Percentiles rank a stretch among this genome's conserved stretches.
These are phyloP conservation scores for Rhodotorula babjevae DNA, from an alignment of 768 basidiomycete genomes.

Conservation along the genomic window DNA sequence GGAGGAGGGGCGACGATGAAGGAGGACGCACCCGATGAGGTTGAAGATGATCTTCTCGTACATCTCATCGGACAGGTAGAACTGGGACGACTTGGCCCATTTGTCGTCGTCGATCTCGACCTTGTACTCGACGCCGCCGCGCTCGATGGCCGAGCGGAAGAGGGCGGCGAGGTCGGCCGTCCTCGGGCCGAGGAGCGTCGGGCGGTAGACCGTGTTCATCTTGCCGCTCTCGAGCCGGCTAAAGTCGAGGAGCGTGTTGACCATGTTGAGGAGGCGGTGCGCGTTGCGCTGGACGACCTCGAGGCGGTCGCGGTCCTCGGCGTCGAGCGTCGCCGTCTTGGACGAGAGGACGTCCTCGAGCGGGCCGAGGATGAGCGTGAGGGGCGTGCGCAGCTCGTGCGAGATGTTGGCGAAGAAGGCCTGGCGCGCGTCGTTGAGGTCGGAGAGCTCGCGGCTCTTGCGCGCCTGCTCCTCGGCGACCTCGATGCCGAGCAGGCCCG, in stretches of 20 bases:
- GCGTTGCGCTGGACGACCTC: slow-evolving; percentile 19
- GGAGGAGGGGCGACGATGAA: no score
- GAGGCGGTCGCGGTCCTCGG: slow-evolving; percentile 11
- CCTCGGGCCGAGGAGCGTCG: slow-evolving; percentile 11
- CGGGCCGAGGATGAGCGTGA: slow-evolving; percentile 29
- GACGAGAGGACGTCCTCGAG: slow-evolving; percentile 23
- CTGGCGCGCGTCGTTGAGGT: slow-evolving; percentile 27
- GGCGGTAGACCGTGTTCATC: slow-evolving; percentile 12
- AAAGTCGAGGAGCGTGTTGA: slow-evolving; percentile 38
- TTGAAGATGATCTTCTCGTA: slow-evolving; percentile 21
- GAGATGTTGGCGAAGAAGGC: slow-evolving; percentile 7
- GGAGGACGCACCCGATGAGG: slow-evolving; percentile 7
- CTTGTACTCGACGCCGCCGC: slow-evolving; percentile 14
- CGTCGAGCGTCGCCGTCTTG: not conserved
- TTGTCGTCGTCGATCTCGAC: slow-evolving; percentile 21
- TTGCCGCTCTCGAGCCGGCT: slow-evolving; percentile 23
- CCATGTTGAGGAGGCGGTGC: slow-evolving; percentile 29
- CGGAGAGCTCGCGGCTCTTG: slow-evolving; percentile 12
- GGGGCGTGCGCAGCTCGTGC: slow-evolving; percentile 32
- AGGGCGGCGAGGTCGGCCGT: slow-evolving; percentile 20
- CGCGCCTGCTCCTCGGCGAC: slow-evolving; percentile 24
- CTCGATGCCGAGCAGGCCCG: slow-evolving; percentile 27
- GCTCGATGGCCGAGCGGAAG: slow-evolving; percentile 28
- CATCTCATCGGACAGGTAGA: slow-evolving; percentile 24
- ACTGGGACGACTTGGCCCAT: not conserved